Evolutionary conservation across 2,329 filamentous ascomycete species (phyloP), one percentile per base, ranked within the genome.

Genomic region (Penicillium sp.): DNA sequence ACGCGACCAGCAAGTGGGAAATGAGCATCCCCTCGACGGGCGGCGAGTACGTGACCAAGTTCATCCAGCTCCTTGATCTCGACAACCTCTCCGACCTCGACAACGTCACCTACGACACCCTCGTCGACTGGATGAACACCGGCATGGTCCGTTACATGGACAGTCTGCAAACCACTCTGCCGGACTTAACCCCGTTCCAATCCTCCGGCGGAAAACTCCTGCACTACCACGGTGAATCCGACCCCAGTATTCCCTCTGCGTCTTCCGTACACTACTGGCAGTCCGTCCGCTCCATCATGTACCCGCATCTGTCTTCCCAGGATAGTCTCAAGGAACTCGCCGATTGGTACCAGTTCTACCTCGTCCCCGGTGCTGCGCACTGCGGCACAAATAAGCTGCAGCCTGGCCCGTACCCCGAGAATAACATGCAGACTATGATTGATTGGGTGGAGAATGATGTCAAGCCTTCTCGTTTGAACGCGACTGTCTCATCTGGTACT

Each of bases 191-290:
- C 0, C 59, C 71, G 9, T 83, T 83, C 72, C 70, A 79, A 32
- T 54, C 70, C 3, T 61, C 72, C 0, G 82, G 82, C 25, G 82
- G 80, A 49, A 85, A 85, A 67, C 68, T 85, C 4, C 69, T 86
- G 12, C 81, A 84, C 66, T 83, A 77, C 71, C 82, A 85, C 68
- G 82, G 82, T 50, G 81, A 85, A 67, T 79, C 77, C 1, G 83
- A 85, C 65, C 67, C 73, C 15, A 77, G 74, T 7, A 72, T 86
- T 56, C 82, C 82, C 1, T 66, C 82, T 1, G 80, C 74, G 6
- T 82, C 80, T 0, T 83, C 80, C 0, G 76, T 83, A 1, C 80
- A 77, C 62, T 86, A 84, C 72, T 79, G 75, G 68, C 74, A 84
- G 51, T 78, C 80, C 3, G 82, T 85, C 35, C 77, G 78, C 38